Percentiles rank a stretch among this genome's conserved stretches.
These are phyloP conservation scores for Harringtonia lauricola DNA, from an alignment of 2,329 filamentous ascomycete genomes.

Conservation along the genomic window DNA sequence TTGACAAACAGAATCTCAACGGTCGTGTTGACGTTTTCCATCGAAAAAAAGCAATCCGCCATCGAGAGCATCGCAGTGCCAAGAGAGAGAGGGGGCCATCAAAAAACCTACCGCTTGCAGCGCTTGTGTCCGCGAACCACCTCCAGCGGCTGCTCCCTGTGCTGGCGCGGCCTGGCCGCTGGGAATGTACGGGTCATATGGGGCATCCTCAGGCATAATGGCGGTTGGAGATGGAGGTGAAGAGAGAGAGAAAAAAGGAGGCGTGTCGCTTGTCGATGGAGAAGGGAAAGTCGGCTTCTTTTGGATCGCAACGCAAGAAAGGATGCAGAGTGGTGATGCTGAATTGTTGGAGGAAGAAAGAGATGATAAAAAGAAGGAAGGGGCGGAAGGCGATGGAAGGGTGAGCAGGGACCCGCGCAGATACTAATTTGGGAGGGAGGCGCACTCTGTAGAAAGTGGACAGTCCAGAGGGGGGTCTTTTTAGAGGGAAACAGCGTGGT, in stretches of 20 bases:
- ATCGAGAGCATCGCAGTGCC: neutral
- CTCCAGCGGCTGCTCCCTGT: slow-evolving; percentile 27
- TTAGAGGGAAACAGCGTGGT: too few relatives aligned
- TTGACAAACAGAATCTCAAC: too few relatives aligned
- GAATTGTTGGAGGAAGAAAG: too few relatives aligned
- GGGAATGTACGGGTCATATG: slow-evolving; percentile 86
- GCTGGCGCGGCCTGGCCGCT: slow-evolving; percentile 43
- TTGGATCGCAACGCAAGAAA: neutral
- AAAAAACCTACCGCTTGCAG: slow-evolving; percentile 69
- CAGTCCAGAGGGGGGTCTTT: too few relatives aligned
- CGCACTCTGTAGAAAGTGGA: too few relatives aligned
- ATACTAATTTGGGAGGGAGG: neutral
- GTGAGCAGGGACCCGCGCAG: neutral
- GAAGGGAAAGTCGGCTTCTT: neutral
- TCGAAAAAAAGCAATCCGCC: too few relatives aligned
- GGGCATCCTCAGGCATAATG: slow-evolving; percentile 46
- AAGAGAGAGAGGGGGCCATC: slow-evolving; percentile 8
- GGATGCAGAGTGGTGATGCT: neutral
- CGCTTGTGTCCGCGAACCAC: slow-evolving; percentile 45
- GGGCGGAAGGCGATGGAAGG: neutral
- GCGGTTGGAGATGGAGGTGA: slow-evolving; percentile 5
- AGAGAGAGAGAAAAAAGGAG: neutral
- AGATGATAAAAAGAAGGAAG: neutral
- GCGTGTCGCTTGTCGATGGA: too few relatives aligned
- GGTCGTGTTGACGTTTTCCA: too few relatives aligned